A percentile compares a stretch with the other conserved stretches of the same genome.
phyloP scores from a whole-genome alignment of 352 stramenopile genomes.

The Phytophthora colocasiae region DNA sequence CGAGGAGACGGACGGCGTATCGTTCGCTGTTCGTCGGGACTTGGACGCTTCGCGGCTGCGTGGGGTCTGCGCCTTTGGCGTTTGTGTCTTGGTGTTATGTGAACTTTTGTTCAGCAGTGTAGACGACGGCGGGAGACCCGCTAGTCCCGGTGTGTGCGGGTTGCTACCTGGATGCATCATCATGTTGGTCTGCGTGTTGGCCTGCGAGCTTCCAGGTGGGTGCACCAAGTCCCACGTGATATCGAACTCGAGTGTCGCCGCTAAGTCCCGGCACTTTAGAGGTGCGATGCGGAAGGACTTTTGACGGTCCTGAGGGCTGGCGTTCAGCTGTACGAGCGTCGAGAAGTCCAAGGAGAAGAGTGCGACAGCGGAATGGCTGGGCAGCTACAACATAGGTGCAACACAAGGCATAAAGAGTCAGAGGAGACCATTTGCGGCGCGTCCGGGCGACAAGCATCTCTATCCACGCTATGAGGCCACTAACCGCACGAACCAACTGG shows the following conservation, averaged over 20 bases:
- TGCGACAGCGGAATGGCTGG: conserved; percentile 80
- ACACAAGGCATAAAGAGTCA: conserved; percentile 29
- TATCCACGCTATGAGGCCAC: conserved; percentile 1
- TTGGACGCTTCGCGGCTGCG: conserved; percentile 22
- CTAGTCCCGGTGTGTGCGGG: conserved; percentile 17
- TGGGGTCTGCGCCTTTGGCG: conserved; percentile 29
- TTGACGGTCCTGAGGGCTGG: conserved; percentile 39
- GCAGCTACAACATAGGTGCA: conserved; percentile 45
- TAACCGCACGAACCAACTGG: conserved; percentile 16
- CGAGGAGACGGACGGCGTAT: conserved; percentile 47
- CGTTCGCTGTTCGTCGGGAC: conserved; percentile 27
- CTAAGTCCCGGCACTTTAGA: conserved; percentile 79
- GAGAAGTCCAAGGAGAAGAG: conserved; percentile 82
- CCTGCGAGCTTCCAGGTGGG: conserved; percentile 16
- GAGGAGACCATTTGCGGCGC: conserved; percentile 10
- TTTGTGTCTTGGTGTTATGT: conserved; percentile 11
- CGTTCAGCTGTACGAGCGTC: conserved; percentile 64
- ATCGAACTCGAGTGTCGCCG: conserved; percentile 77
- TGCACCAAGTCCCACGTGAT: conserved; percentile 72
- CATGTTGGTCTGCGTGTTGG: conserved; percentile 25
- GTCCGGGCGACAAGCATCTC: conserved; percentile 12
- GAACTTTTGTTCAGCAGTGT: conserved; percentile 40
- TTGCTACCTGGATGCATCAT: conserved; percentile 29
- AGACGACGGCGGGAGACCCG: conserved; percentile 48
- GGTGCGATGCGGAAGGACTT: conserved; percentile 71